Evolutionary conservation across 441 rosid genomes (phyloP).

Genomic region (Populus hybrid): DNA sequence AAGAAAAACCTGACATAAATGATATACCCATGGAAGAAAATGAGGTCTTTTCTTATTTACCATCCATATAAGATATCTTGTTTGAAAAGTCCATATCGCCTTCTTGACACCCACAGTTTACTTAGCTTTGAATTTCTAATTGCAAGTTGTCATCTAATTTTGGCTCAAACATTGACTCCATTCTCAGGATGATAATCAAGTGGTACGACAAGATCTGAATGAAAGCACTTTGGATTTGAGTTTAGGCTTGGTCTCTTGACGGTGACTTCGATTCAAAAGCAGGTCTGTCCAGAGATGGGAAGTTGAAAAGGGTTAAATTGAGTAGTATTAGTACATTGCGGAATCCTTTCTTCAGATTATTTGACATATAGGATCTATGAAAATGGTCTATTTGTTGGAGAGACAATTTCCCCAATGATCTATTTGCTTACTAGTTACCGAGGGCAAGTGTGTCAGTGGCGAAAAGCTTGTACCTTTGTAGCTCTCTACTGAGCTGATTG

Average conservation of each 20-base stretch:
- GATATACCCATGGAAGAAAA: slow-evolving; percentile 68
- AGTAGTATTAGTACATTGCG: slow-evolving; percentile 19
- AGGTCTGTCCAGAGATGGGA: slow-evolving; percentile 28
- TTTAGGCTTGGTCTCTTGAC: slow-evolving; percentile 52
- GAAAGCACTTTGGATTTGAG: slow-evolving; percentile 80
- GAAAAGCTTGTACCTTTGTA: slow-evolving; percentile 12
- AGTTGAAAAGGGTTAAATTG: slow-evolving; percentile 28
- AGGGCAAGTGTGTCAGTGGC: slow-evolving; percentile 11
- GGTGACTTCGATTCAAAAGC: slow-evolving; percentile 32
- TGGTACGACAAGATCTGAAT: slow-evolving; percentile 79
- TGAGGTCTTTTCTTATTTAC: slow-evolving; percentile 39
- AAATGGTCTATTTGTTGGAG: slow-evolving; percentile 18
- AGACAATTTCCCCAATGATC: slow-evolving; percentile 21
- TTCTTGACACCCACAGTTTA: not conserved
- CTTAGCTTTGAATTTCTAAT: not conserved
- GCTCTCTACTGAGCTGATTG: slow-evolving; percentile 23
- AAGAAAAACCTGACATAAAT: slow-evolving; percentile 79
- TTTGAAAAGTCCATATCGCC: not conserved
- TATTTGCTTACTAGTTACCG: slow-evolving; percentile 7
- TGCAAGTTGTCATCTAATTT: slow-evolving; percentile 12
- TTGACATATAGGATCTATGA: slow-evolving; percentile 18
- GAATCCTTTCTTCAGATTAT: not conserved
- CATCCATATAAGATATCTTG: not conserved
- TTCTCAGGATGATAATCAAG: slow-evolving; percentile 51
- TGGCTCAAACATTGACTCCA: slow-evolving; percentile 6